Base-by-base conservation (phyloP, 345 rosid genomes). In the Eucalyptus virginea region DNA sequence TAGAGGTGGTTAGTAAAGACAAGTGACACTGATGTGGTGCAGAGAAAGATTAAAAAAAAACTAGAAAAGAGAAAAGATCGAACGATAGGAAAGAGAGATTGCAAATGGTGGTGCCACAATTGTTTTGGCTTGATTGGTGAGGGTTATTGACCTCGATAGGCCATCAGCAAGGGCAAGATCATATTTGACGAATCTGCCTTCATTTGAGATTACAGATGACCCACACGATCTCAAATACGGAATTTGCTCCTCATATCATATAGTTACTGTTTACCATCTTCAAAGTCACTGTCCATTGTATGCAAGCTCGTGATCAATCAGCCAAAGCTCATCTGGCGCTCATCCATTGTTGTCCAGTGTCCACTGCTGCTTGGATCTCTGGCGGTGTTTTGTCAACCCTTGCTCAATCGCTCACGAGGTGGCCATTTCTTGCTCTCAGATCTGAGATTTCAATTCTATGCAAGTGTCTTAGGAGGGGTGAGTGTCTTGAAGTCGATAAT, bases 11-110 rank as follows among this genome's bases (percentile, higher is more conserved):
- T 52, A 21, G 58, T 65, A 65, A 15, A 65, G 34, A n/a, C 19
- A n/a, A 65, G 37, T 0, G 37, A 17, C 6, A 0, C 6, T 65
- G 19, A n/a, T n/a, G 40, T 65, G 40, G 77, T 0, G 3, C 6
- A 3, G 37, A 65, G 34, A 65, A 65, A 65, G 19, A 65, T n/a
- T 65, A 30, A 2, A 0, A 49, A 19, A 8, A 52, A 52, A 52
- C 58, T 21, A 0, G 21, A 52, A 52, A 52, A 52, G 58, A 62
- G 0, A 62, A 30, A 30, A 30, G 72, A 62, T 52, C 1, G 26
- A 52, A 52, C 58, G 5, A 1, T 52, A 65, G 37, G 19, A n/a
- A 7, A 65, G 37, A n/a, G 37, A 16, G 77, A 65, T 65, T 65
- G 77, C 77, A 65, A 8, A n/a, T n/a, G 4, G 11, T n/a, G 40